Evolutionary conservation across 768 basidiomycete species (phyloP).

Genomic region (Tulasnella sp.): DNA sequence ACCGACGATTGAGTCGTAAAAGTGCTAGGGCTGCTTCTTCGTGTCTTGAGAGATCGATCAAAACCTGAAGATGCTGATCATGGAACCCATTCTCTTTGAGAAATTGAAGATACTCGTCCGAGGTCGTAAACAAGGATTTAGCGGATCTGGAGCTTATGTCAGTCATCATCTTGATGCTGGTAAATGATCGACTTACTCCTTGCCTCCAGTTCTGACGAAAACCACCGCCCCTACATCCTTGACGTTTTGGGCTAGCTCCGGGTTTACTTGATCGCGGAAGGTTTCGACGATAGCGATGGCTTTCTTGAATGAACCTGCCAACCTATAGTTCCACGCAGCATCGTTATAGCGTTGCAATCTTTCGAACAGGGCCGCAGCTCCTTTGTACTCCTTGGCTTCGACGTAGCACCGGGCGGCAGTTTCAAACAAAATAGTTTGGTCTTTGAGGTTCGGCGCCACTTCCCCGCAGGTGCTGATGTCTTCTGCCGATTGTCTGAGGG

Average conservation of each 20-base stretch:
- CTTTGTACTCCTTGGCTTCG: background rate
- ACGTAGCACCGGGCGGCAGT: constrained; percentile 11
- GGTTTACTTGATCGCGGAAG: constrained; percentile 22
- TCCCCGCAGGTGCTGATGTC: background rate
- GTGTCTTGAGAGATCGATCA: background rate
- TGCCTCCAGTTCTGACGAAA: background rate
- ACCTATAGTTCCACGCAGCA: constrained; percentile 2
- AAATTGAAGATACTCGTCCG: background rate
- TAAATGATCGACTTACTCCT: background rate
- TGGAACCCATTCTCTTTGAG: background rate
- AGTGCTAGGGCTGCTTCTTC: background rate
- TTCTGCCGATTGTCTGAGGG: background rate
- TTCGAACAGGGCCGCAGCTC: background rate
- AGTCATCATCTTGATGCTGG: background rate
- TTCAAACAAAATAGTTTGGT: background rate
- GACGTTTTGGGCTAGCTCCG: constrained; percentile 26
- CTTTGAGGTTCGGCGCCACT: background rate
- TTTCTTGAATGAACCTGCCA: constrained; percentile 7
- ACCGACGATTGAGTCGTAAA: background rate
- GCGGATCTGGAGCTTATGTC: background rate
- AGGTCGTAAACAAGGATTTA: background rate
- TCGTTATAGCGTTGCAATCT: constrained; percentile 4
- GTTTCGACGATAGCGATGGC: constrained; percentile 2
- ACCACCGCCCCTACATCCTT: constrained; percentile 33
- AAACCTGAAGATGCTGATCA: background rate